Evolutionary conservation across 1,284 basidiomycete species (phyloP), one percentile per base, ranked within the genome.

Genomic region (Ganoderma lingzhi): DNA sequence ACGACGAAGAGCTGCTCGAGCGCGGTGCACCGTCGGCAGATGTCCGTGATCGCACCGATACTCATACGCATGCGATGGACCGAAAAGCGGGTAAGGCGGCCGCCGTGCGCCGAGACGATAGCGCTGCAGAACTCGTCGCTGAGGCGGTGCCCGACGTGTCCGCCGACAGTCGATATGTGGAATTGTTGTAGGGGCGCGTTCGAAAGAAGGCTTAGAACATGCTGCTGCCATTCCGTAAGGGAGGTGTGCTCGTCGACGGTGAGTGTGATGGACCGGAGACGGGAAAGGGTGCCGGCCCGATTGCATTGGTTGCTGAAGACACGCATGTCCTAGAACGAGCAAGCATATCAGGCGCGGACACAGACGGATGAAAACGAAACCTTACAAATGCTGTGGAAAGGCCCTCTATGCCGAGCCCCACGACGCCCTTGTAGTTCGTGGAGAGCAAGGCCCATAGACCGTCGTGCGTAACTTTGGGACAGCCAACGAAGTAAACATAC

Each of bases 1-100:
- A 88, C 86, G 10, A 93, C 78, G 75, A 91, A 93, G 6, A 93
- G 77, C 71, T 91, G 84, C 71, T 90, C 85, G 6, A 94, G 82
- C 9, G 76, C 77, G 0, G 78, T 69, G 70, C 91, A 92, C 23
- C 81, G 77, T 8, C 73, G 71, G 73, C 91, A 93, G 19, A 93
- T 85, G 28, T 84, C 80, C n/a, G 80, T 78, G 42, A 94, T 81
- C 0, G 84, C 82, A 19, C 77, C 77, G 28, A 88, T 75, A 72
- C 82, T 82, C 65, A 92, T 83, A 3, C 83, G 80, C 83, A 91
- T 87, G 32, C 90, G 83, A 73, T 93, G 87, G 2, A 93, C 83
- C 12, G 89, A 90, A 71, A 93, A 86, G 10, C 85, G 82, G n/a
- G 77, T 81, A 1, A 94, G 80, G 17, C 83, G 83, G 9, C 76